Conservation (phyloP, 257 asterid species). For the Marsdenia floribunda region DNA sequence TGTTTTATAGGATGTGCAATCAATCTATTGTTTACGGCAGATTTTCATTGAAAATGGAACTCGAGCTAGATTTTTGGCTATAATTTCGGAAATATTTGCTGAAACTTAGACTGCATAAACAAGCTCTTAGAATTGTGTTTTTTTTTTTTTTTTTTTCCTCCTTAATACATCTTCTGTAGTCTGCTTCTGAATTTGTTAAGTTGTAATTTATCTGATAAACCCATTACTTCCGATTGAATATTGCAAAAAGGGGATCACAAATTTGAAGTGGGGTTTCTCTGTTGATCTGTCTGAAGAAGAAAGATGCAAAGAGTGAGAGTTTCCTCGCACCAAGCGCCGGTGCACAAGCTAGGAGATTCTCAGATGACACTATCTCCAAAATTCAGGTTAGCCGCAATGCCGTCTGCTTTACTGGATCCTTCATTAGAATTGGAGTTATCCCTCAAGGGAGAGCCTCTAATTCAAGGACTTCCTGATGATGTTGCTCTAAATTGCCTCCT, state of each 20-base stretch:
- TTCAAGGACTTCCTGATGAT: slow-evolving; percentile 94
- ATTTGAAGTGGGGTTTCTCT: background rate
- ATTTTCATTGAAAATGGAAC: background rate
- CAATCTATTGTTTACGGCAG: background rate
- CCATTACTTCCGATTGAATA: background rate
- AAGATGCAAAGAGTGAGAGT: slow-evolving; percentile 52
- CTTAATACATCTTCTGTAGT: background rate
- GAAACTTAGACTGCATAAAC: background rate
- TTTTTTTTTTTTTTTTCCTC: background rate
- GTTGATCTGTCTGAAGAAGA: background rate
- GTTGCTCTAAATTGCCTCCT: slow-evolving; percentile 86
- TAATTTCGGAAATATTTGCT: slow-evolving; percentile 5
- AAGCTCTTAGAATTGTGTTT: background rate
- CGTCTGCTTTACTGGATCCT: slow-evolving; percentile 47
- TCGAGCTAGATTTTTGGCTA: background rate
- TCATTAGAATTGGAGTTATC: slow-evolving; percentile 42
- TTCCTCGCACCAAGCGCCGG: slow-evolving; percentile 72
- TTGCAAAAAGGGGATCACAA: background rate
- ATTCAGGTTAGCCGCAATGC: slow-evolving; percentile 52
- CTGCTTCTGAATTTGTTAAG: background rate
- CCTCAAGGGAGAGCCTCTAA: slow-evolving; percentile 51
- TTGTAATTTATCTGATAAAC: background rate
- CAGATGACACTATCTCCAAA: slow-evolving; percentile 84
- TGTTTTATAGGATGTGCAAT: background rate
- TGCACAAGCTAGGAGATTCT: slow-evolving; percentile 77